Base-by-base conservation (phyloP, 331 rosid genomes). In the Pyrus hybrid region DNA sequence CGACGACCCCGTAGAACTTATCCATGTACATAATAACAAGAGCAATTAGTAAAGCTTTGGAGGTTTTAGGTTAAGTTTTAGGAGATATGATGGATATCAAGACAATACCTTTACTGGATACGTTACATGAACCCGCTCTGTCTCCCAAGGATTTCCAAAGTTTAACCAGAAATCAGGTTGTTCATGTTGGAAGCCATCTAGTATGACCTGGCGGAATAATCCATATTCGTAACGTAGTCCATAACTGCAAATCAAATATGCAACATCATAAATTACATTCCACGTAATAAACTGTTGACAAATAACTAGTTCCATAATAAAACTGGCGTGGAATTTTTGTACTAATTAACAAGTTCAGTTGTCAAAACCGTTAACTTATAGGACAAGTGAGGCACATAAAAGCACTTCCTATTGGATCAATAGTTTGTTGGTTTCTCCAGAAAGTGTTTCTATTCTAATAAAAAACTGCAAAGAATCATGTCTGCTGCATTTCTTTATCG, bases 61-160 rank as follows among this genome's bases (percentile, higher is more conserved):
- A 83, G 43, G 71, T 65, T 65, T 80, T 62, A 70, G 78, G 26
- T 22, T 33, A 75, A 58, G 71, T 65, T 65, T 80, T 66, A 70
- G 79, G 32, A 22, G 56, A 68, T 6, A 57, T 16, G 45, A 74
- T 73, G 60, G 73, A 74, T 72, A 29, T 29, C 63, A 45, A 70
- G 77, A 41, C 76, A 77, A 79, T 73, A 90, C 91, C 93, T 90
- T 88, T 76, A 90, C 93, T 68, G 90, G 88, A 75, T 90, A 88
- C 56, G 96, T 88, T 29, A 90, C 88, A 78, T 90, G 91, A 76
- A 83, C 75, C 45, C 91, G 84, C 84, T 86, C 96, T 73, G 87
- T 90, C 76, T 90, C 93, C 96, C 96, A 88, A 72, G 96, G 93
- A 80, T 90, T 90, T 74, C 96, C 96, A 78, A 85, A 88, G 80